Evolutionary conservation across 768 basidiomycete genomes (phyloP).

Genomic region (Grammothele lineata): DNA sequence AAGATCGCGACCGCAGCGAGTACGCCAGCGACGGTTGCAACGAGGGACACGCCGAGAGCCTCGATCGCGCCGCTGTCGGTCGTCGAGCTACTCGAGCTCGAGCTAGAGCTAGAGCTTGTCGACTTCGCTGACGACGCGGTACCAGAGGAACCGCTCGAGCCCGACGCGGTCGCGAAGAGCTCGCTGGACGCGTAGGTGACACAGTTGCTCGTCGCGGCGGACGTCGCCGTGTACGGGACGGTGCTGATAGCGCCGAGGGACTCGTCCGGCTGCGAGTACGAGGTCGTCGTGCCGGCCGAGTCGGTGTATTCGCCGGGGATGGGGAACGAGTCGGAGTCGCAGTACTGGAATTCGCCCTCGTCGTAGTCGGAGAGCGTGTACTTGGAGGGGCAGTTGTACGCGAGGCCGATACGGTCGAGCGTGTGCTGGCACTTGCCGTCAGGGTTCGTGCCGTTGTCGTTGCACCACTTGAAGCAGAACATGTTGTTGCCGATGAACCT

Average conservation of each 20-base stretch:
- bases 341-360: constrained; percentile 59
- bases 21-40: no score
- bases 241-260: constrained; percentile 37
- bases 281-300: constrained; percentile 35
- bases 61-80: no score
- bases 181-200: constrained; percentile 31
- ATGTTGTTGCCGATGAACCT: constrained; percentile 66
- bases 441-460: constrained; percentile 47
- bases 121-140: no score
- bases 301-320: constrained; percentile 51
- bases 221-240: constrained; percentile 38
- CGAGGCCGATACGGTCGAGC: constrained; percentile 70
- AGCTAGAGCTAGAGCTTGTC: no score
- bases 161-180: constrained; percentile 27
- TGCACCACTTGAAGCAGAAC: constrained; percentile 75
- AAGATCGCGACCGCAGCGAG: no score
- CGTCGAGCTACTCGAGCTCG: no score
- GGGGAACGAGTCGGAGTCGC: constrained; percentile 59
- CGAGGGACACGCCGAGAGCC: no score
- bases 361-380: no score
- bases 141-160: neutral
- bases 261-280: constrained; percentile 46
- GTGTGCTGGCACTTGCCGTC: constrained; percentile 61
- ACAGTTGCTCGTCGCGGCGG: constrained; percentile 42
- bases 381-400: constrained; percentile 65